Conservation (phyloP, 108 stramenopile species). For the Epipyxis sp. region DNA sequence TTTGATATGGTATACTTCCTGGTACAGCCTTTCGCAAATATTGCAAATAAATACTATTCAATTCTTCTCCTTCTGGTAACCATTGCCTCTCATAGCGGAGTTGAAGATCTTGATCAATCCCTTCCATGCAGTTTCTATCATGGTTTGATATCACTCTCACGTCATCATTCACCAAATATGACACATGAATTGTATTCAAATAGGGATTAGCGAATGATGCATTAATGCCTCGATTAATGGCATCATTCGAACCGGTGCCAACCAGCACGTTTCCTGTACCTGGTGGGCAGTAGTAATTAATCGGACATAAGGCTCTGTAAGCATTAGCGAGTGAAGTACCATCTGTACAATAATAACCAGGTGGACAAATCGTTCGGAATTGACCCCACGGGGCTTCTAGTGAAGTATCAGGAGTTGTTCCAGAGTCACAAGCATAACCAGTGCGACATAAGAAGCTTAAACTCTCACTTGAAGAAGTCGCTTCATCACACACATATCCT, state of each 20-base stretch:
- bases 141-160: slow-evolving; percentile 54
- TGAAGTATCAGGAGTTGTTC: slow-evolving; percentile 70
- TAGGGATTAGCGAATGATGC: slow-evolving; percentile 43
- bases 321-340: slow-evolving; percentile 62
- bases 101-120: slow-evolving; percentile 42
- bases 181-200: slow-evolving; percentile 38
- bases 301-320: slow-evolving; percentile 53
- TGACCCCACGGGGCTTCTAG: slow-evolving; percentile 64
- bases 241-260: slow-evolving; percentile 69
- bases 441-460: slow-evolving; percentile 58
- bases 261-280: slow-evolving; percentile 62
- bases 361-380: slow-evolving; percentile 62
- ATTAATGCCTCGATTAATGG: slow-evolving; percentile 53
- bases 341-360: slow-evolving; percentile 62
- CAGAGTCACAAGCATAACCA: slow-evolving; percentile 73
- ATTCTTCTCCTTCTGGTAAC: slow-evolving; percentile 26
- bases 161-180: slow-evolving; percentile 59
- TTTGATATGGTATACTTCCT: slow-evolving; percentile 28
- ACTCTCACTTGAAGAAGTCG: slow-evolving; percentile 53
- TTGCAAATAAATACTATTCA: not conserved
- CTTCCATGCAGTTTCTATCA: slow-evolving; percentile 58
- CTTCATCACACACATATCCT: slow-evolving; percentile 74
- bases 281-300: slow-evolving; percentile 69
- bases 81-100: slow-evolving; percentile 20
- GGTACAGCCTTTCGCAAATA: not conserved